phyloP scores from a whole-genome alignment of 495 filamentous ascomycete genomes.

The Pseudotulostoma volvatum region DNA sequence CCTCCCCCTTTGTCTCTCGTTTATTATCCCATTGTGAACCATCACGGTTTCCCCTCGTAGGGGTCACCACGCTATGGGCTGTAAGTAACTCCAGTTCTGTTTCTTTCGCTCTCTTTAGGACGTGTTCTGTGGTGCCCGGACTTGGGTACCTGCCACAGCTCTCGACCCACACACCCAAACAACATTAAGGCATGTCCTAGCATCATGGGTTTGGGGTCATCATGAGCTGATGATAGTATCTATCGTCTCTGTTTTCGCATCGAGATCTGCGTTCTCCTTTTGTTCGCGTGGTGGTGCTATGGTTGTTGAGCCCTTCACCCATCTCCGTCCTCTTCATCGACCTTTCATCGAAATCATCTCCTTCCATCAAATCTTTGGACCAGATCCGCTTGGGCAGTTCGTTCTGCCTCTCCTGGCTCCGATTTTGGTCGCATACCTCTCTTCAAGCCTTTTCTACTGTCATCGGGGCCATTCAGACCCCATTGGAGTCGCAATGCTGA shows the following conservation, averaged over 20 bases:
- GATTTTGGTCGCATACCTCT: slow-evolving; percentile 23
- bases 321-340: slow-evolving; percentile 24
- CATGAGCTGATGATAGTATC: too few species aligned
- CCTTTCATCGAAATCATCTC: slow-evolving; percentile 27
- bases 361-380: slow-evolving; percentile 24
- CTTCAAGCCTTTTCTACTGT: slow-evolving; percentile 10
- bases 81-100: slow-evolving; percentile 34
- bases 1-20: slow-evolving; percentile 6
- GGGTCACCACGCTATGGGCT: slow-evolving; percentile 38
- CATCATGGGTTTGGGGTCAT: too few species aligned
- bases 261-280: too few species aligned
- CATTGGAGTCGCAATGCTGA: slow-evolving; percentile 32
- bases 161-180: slow-evolving; percentile 26
- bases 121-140: slow-evolving; percentile 20
- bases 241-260: too few species aligned
- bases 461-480: slow-evolving; percentile 8
- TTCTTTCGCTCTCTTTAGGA: slow-evolving; percentile 12
- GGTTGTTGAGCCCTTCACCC: too few species aligned
- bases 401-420: slow-evolving; percentile 13
- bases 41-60: slow-evolving; percentile 17
- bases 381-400: slow-evolving; percentile 12
- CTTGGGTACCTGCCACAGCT: slow-evolving; percentile 30
- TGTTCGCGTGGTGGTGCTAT: too few species aligned
- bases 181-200: too few species aligned
- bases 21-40: slow-evolving; percentile 9